Conservation (phyloP, 441 rosid species). For the Arabidopsis lyrata region DNA sequence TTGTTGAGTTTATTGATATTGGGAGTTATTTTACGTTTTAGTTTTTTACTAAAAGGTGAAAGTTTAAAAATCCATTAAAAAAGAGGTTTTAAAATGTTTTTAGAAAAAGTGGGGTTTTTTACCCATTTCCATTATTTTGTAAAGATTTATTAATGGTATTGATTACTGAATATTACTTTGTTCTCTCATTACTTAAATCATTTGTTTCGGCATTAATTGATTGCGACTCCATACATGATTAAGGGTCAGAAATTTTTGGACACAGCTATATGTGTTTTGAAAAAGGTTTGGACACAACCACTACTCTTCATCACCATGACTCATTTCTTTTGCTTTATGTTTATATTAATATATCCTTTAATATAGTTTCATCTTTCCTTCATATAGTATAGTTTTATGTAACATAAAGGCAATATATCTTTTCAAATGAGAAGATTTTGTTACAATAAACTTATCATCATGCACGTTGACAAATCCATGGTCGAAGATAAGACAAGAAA, state of each 20-base stretch:
- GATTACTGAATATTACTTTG: too few relatives aligned
- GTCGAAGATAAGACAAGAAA: conserved; percentile 12
- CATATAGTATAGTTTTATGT: conserved; percentile 3
- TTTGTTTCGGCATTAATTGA: neutral
- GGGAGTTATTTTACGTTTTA: too few relatives aligned
- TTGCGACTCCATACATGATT: conserved; percentile 21
- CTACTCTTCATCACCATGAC: conserved; percentile 1
- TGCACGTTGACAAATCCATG: conserved; percentile 15
- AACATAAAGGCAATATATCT: conserved; percentile 19
- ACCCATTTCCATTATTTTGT: too few relatives aligned
- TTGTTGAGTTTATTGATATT: too few relatives aligned
- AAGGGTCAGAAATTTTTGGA: neutral
- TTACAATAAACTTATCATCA: conserved; percentile 8
- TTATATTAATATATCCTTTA: conserved; percentile 12
- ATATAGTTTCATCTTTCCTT: neutral
- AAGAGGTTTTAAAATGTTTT: too few relatives aligned
- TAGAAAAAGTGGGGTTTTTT: too few relatives aligned
- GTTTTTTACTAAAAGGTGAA: too few relatives aligned
- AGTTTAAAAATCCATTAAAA: too few relatives aligned
- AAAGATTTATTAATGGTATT: too few relatives aligned
- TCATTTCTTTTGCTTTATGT: conserved; percentile 19
- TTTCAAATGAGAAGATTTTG: conserved; percentile 7
- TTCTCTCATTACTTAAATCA: neutral
- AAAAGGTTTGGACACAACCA: conserved; percentile 17
- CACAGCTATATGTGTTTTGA: neutral